Conservation (phyloP, 495 filamentous ascomycete species). For the Neurospora sp. region DNA sequence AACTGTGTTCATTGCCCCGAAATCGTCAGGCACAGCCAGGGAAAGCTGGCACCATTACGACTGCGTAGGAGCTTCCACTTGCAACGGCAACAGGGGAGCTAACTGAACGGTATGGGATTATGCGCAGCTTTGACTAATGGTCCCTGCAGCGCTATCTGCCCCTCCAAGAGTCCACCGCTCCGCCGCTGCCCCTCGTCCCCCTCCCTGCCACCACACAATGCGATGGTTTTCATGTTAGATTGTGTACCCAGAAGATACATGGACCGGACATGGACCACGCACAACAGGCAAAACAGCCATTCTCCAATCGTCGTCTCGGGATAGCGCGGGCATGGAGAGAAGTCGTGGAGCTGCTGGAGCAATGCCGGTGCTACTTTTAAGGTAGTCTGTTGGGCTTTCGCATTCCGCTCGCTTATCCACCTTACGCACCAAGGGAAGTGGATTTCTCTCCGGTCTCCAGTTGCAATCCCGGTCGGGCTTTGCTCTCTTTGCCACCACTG, state of each 20-base stretch:
- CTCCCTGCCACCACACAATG: background rate
- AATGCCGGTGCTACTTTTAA: background rate
- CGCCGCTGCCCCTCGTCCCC: background rate
- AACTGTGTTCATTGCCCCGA: background rate
- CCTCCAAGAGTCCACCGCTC: background rate
- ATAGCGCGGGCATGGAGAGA: background rate
- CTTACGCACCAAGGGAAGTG: background rate
- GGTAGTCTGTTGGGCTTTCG: background rate
- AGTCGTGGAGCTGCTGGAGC: background rate
- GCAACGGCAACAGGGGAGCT: background rate
- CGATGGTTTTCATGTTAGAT: background rate
- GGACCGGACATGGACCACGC: background rate
- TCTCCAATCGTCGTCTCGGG: background rate
- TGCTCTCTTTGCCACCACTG: background rate
- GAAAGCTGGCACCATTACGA: background rate
- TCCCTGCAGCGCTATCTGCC: background rate
- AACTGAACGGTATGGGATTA: background rate
- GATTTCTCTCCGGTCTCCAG: background rate
- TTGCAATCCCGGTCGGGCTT: background rate
- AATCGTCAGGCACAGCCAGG: background rate
- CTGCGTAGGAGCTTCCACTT: background rate
- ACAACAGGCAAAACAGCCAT: background rate
- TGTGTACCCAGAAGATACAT: background rate
- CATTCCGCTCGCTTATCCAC: background rate
- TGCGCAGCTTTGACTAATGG: background rate